Evolutionary conservation across 2,329 filamentous ascomycete genomes (phyloP).

Genomic region (Beauveria caledonica): DNA sequence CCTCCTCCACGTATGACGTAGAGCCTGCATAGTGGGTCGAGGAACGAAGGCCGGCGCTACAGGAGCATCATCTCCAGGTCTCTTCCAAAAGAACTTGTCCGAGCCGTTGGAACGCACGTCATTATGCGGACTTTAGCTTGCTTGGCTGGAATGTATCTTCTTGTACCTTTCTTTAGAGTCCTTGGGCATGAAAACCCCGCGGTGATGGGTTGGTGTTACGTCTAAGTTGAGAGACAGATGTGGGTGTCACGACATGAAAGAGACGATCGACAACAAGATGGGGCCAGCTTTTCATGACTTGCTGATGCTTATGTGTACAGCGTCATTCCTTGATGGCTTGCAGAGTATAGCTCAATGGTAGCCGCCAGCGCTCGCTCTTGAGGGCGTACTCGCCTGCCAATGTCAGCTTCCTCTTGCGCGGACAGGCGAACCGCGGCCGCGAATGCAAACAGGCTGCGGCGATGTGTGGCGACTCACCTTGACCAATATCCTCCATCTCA

Average conservation of each 20-base stretch:
- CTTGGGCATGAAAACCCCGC: neutral
- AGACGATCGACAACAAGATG: no score
- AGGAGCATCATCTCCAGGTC: neutral
- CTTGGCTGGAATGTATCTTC: constrained; percentile 1
- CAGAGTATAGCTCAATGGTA: constrained; percentile 13
- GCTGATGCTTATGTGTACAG: neutral
- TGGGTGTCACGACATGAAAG: neutral
- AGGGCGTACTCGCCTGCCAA: constrained; percentile 10
- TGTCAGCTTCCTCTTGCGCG: neutral
- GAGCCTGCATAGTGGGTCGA: neutral
- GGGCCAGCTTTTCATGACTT: no score
- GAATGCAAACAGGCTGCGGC: no score
- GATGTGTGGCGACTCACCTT: constrained; percentile 6
- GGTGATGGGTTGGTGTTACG: neutral
- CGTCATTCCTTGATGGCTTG: constrained; percentile 12
- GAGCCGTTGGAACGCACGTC: neutral
- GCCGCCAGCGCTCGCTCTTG: constrained; percentile 11
- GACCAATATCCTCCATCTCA: constrained; percentile 8
- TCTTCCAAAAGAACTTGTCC: neutral
- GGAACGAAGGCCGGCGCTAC: neutral
- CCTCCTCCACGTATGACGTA: constrained; percentile 4
- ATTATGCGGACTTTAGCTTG: neutral
- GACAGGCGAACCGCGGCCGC: no score
- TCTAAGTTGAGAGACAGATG: neutral
- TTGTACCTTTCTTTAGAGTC: neutral